phyloP scores from a whole-genome alignment of 768 basidiomycete species.

The Porphyrellus cyaneotinctus region DNA sequence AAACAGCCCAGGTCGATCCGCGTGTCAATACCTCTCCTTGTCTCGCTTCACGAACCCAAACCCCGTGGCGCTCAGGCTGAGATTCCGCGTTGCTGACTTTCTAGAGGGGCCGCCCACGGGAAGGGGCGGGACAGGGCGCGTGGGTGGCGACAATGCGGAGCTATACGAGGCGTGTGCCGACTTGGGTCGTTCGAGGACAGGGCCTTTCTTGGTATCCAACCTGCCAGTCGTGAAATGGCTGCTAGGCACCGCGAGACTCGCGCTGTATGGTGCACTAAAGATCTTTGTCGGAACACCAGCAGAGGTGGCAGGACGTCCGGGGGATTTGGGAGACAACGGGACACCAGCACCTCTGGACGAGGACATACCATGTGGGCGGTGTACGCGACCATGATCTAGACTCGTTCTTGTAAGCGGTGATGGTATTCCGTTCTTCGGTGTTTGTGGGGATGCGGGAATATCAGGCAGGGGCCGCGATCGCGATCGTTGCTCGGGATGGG shows the following conservation, averaged over 20 bases:
- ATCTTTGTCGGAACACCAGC: conserved; percentile 24
- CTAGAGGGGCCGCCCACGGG: conserved; percentile 23
- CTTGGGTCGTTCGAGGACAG: conserved; percentile 17
- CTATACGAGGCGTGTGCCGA: conserved; percentile 26
- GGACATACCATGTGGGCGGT: conserved; percentile 8
- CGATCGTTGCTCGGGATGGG: conserved; percentile 8
- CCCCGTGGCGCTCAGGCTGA: conserved; percentile 63
- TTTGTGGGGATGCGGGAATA: conserved; percentile 32
- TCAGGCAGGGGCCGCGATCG: conserved; percentile 19
- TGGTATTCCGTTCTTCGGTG: conserved; percentile 12
- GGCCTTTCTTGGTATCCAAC: background rate
- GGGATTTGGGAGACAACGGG: conserved; percentile 11
- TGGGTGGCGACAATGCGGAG: conserved; percentile 11
- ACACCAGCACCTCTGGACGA: conserved; percentile 1
- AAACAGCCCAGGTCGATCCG: background rate
- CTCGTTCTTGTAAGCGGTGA: conserved; percentile 18
- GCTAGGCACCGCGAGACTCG: conserved; percentile 1
- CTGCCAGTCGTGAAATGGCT: background rate
- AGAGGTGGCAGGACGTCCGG: conserved; percentile 40
- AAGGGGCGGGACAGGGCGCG: conserved; percentile 14
- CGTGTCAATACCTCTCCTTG: conserved; percentile 37
- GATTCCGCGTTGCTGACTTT: conserved; percentile 51
- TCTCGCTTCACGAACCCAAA: conserved; percentile 54
- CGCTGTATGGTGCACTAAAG: background rate
- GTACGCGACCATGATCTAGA: conserved; percentile 14